A percentile compares a stretch with the other conserved stretches of the same genome.
These are phyloP conservation scores for Choiromyces venosus DNA, from an alignment of 495 filamentous ascomycete genomes.

Conservation along the genomic window DNA sequence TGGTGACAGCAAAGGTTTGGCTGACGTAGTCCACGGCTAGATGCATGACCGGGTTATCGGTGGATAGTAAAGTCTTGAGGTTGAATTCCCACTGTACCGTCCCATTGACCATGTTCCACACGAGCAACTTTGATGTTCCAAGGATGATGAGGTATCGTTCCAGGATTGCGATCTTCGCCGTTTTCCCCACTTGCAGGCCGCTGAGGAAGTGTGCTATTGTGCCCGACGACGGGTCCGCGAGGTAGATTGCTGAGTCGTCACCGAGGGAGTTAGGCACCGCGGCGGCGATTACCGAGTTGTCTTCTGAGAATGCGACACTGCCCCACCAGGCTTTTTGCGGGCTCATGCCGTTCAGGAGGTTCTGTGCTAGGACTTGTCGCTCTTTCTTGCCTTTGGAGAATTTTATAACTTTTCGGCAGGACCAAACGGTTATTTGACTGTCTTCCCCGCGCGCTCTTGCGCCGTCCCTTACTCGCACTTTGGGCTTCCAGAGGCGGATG, in stretches of 20 bases:
- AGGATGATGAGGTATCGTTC: slow-evolving; percentile 59
- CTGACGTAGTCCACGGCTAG: slow-evolving; percentile 56
- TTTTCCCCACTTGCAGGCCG: slow-evolving; percentile 51
- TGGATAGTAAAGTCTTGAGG: slow-evolving; percentile 43
- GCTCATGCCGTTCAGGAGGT: slow-evolving; percentile 15
- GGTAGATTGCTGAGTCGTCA: slow-evolving; percentile 51
- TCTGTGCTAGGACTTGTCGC: slow-evolving; percentile 24
- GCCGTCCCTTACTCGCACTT: slow-evolving; percentile 46
- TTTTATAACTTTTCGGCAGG: slow-evolving; percentile 57
- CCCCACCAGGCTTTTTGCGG: slow-evolving; percentile 43
- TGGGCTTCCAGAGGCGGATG: slow-evolving; percentile 72
- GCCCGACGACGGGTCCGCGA: slow-evolving; percentile 58
- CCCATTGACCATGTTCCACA: slow-evolving; percentile 63
- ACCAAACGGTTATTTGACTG: slow-evolving; percentile 62
- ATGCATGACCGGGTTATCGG: slow-evolving; percentile 46
- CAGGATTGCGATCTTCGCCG: slow-evolving; percentile 56
- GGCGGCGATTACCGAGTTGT: slow-evolving; percentile 77
- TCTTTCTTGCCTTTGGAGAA: slow-evolving; percentile 49
- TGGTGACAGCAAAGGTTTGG: slow-evolving; percentile 54
- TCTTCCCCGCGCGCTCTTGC: slow-evolving; percentile 26
- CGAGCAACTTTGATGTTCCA: slow-evolving; percentile 54
- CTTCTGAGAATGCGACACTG: slow-evolving; percentile 68
- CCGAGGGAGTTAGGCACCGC: slow-evolving; percentile 44
- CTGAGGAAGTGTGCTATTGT: slow-evolving; percentile 51
- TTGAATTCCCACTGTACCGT: slow-evolving; percentile 50